Evolutionary conservation across 75 land plant genomes (phyloP).

Genomic region (Pinus taeda): DNA sequence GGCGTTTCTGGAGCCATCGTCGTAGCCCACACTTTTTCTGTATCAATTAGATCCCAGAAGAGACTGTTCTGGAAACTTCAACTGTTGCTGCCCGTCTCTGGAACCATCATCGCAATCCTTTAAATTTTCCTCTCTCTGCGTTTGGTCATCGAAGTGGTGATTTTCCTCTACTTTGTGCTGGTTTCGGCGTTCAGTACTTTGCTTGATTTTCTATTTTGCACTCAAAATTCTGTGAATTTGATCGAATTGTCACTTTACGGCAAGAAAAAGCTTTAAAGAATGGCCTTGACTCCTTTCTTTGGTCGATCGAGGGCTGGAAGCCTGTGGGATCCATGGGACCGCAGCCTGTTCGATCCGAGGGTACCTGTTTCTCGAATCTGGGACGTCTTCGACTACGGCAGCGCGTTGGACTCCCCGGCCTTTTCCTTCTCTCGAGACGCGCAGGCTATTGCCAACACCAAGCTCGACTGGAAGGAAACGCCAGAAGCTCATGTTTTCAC

Average conservation of each 20-base stretch:
- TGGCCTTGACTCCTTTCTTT: neutral
- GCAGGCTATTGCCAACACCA: constrained; percentile 30
- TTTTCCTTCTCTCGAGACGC: constrained; percentile 10
- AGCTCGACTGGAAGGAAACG: constrained; percentile 56
- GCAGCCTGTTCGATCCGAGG: neutral
- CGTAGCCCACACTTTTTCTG: too few species aligned
- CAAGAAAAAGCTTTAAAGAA: neutral
- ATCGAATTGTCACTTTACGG: too few species aligned
- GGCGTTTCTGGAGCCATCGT: too few species aligned
- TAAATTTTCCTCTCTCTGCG: neutral
- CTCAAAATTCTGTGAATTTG: too few species aligned
- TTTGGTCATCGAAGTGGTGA: neutral
- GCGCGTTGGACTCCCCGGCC: neutral
- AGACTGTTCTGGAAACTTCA: too few species aligned
- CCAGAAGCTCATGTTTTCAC: constrained; percentile 42
- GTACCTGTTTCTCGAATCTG: neutral
- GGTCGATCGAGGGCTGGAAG: neutral
- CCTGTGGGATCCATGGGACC: neutral
- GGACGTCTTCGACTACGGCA: neutral
- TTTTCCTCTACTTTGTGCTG: too few species aligned
- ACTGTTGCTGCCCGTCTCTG: too few species aligned
- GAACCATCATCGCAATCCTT: neutral
- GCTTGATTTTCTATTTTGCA: too few species aligned
- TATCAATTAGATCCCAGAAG: too few species aligned
- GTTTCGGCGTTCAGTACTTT: too few species aligned